Evolutionary conservation across 768 basidiomycete species (phyloP).

Genomic region (Psilocybe azurescens): DNA sequence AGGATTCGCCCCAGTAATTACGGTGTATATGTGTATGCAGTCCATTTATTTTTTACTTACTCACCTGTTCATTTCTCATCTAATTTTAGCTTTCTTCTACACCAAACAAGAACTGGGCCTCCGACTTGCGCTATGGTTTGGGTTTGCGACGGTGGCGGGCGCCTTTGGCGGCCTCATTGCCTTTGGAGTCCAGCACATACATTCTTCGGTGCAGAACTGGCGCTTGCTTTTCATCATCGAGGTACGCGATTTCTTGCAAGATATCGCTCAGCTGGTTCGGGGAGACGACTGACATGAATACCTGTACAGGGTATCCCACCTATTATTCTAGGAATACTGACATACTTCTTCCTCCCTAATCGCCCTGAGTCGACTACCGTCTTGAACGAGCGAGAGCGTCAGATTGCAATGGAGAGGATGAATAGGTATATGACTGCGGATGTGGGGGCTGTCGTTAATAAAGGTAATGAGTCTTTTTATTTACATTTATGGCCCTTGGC

Average conservation of each 20-base stretch:
- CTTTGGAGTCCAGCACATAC: slow-evolving; percentile 73
- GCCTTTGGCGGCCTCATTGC: slow-evolving; percentile 88
- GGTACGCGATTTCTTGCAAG: slow-evolving; percentile 35
- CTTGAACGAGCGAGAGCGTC: slow-evolving; percentile 57
- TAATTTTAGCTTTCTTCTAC: slow-evolving; percentile 69
- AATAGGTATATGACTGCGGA: slow-evolving; percentile 72
- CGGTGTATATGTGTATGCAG: slow-evolving; percentile 75
- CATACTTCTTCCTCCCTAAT: slow-evolving; percentile 63
- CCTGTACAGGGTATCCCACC: slow-evolving; percentile 65
- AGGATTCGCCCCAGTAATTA: slow-evolving; percentile 78
- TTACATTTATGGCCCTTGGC: not conserved
- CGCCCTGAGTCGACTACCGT: slow-evolving; percentile 73
- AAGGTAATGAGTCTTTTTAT: slow-evolving; percentile 40
- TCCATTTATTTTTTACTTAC: not conserved
- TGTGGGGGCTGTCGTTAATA: slow-evolving; percentile 65
- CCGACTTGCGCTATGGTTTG: slow-evolving; percentile 83
- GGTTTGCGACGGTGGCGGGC: slow-evolving; percentile 83
- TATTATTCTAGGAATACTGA: slow-evolving; percentile 62
- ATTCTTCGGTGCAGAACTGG: slow-evolving; percentile 57
- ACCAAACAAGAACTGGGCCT: slow-evolving; percentile 77
- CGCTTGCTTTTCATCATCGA: slow-evolving; percentile 77
- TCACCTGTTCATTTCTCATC: not conserved
- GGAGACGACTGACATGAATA: not conserved
- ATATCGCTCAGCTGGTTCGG: no score
- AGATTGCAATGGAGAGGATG: slow-evolving; percentile 69